Conservation (phyloP, 179 eudicot genomes). For the Silene noctiflora region DNA sequence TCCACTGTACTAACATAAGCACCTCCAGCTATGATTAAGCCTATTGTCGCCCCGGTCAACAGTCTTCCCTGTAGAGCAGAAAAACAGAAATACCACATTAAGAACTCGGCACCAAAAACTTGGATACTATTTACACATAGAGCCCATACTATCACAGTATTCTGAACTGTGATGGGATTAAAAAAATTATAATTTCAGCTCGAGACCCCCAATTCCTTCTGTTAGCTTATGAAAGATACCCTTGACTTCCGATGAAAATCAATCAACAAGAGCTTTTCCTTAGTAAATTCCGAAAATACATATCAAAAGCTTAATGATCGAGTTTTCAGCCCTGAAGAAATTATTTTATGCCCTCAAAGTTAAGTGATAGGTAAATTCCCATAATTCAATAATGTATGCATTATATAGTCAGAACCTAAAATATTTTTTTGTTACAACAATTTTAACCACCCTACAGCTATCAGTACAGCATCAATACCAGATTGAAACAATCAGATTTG, state of each 20-base stretch:
- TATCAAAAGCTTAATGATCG: not conserved
- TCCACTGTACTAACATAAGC: constrained; percentile 99
- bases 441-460: not conserved
- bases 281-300: not conserved
- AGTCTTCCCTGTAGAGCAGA: constrained; percentile 57
- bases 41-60: constrained; percentile 71
- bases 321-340: too few relatives aligned
- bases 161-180: not conserved
- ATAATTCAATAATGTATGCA: not conserved
- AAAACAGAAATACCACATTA: not conserved
- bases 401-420: not conserved
- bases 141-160: not conserved
- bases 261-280: not conserved
- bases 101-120: not conserved
- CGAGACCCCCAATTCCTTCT: not conserved
- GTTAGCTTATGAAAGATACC: constrained; percentile 1
- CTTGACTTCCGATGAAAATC: not conserved
- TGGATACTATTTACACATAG: not conserved
- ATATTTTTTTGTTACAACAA: not conserved
- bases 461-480: not conserved
- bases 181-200: not conserved
- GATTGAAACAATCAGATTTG: not conserved
- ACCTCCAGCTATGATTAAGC: constrained; percentile 83
- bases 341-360: not conserved
- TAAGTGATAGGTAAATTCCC: not conserved